Evolutionary conservation across 441 rosid species (phyloP), one percentile per base, ranked within the genome.

Genomic region (Pelargonium australe): DNA sequence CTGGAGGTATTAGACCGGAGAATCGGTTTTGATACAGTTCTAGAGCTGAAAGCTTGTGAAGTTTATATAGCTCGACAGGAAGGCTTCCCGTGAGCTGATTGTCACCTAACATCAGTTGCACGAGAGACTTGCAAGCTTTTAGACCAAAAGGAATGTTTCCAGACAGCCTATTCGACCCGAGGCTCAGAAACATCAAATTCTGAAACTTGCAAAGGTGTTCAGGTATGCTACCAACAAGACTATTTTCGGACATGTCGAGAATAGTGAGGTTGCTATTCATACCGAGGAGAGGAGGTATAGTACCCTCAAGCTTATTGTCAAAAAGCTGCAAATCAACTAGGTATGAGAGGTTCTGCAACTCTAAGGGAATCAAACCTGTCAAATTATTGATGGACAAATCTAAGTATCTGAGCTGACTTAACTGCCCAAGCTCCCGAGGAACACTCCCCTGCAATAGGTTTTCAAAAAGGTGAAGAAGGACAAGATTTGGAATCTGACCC

Each of bases 381-480:
- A 94, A 82, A 16, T 71, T 63, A 79, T 94, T 94, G 63, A 89
- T 94, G 13, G 99, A 94, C 53, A 94, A 92, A 74, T 94, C 97
- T 11, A 94, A 92, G 78, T 85, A 51, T 51, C 17, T 51, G 7
- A 51, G 58, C 16, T 75, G 1, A 79, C 68, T 41, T 85, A 84
- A 49, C 65, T 94, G 4, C 68, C 72, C 77, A 89, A 81, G 81
- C 88, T 87, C 84, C 68, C 85, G 86, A 94, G 83, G 76, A 82
- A 40, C 80, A 71, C 66, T 81, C 51, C 89, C 81, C 43, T 91
- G 79, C 74, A 94, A 79, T 80, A 87, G 94, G 82, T 94, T 94
- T 83, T 87, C 85, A 75, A 94, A 94, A 70, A 94, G 85, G 79
- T 85, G 83, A 67, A 94, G 72, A 6, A 91, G 80, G 64, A 43